Evolutionary conservation across 345 rosid genomes (phyloP).

Genomic region (Conringia planisiliqua): DNA sequence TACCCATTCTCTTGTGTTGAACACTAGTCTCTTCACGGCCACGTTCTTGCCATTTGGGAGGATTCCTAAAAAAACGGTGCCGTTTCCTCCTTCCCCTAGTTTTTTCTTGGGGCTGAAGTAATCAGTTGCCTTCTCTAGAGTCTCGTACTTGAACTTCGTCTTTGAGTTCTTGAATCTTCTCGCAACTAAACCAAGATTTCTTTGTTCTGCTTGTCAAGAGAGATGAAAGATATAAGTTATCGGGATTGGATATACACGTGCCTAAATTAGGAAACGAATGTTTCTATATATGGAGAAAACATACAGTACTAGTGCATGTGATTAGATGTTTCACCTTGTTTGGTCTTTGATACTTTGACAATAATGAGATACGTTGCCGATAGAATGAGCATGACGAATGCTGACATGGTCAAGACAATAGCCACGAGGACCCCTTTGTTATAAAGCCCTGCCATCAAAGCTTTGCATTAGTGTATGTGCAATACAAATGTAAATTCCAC

Average conservation of each 20-base stretch:
- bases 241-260: neutral
- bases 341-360: conserved; percentile 16
- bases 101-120: conserved; percentile 29
- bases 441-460: conserved; percentile 4
- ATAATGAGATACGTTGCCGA: conserved; percentile 19
- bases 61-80: conserved; percentile 51
- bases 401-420: conserved; percentile 20
- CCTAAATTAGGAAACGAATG: neutral
- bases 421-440: conserved; percentile 26
- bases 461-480: neutral
- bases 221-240: neutral
- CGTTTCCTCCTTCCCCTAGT: conserved; percentile 54
- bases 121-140: conserved; percentile 46
- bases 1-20: conserved; percentile 28
- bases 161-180: conserved; percentile 22
- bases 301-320: neutral
- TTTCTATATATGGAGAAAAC: neutral
- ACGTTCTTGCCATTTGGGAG: conserved; percentile 56
- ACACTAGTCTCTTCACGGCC: conserved; percentile 51
- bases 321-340: conserved; percentile 19
- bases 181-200: conserved; percentile 14
- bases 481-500: neutral
- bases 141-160: conserved; percentile 44
- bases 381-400: conserved; percentile 18
- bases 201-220: conserved; percentile 28